A percentile compares a stretch with the other conserved stretches of the same genome.
These are phyloP conservation scores for Metschnikowia kofuensis DNA, from an alignment of 805 yeast genomes.

Conservation along the genomic window DNA sequence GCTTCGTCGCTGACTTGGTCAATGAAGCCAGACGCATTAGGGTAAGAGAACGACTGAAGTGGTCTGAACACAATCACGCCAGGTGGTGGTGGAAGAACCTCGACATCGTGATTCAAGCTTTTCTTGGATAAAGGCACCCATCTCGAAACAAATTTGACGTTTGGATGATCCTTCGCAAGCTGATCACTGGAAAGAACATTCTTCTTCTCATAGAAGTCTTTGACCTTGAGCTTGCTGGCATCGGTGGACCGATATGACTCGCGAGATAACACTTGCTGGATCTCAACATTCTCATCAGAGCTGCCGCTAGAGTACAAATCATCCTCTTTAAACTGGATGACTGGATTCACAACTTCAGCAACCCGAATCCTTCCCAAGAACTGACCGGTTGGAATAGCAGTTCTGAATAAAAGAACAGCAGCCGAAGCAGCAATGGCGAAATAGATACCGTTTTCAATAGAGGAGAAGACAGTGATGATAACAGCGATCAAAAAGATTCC, in stretches of 20 bases:
- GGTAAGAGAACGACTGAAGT: constrained; percentile 75
- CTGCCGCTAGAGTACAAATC: constrained; percentile 21
- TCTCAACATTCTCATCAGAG: constrained; percentile 31
- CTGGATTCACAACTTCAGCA: constrained; percentile 68
- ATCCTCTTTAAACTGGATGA: constrained; percentile 29
- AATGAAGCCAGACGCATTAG: constrained; percentile 72
- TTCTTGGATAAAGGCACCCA: constrained; percentile 64
- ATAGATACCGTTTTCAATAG: constrained; percentile 87
- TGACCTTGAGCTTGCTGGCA: constrained; percentile 21
- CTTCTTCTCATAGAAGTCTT: constrained; percentile 13
- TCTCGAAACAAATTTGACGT: constrained; percentile 48
- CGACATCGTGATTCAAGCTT: constrained; percentile 54
- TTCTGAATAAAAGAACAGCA: constrained; percentile 67
- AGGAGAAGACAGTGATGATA: constrained; percentile 68
- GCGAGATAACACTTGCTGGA: constrained; percentile 41
- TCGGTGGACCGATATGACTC: constrained; percentile 25
- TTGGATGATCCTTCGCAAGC: constrained; percentile 28
- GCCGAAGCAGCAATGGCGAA: constrained; percentile 84
- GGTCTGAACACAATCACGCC: constrained; percentile 87
- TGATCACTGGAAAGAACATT: constrained; percentile 20
- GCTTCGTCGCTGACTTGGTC: constrained; percentile 70
- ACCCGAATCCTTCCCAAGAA: constrained; percentile 77
- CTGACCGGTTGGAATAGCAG: constrained; percentile 77
- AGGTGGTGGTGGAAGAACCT: constrained; percentile 77
- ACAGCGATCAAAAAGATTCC: constrained; percentile 72